Evolutionary conservation across 1,284 basidiomycete genomes (phyloP).

Genomic region (Moesziomyces parantarcticus): DNA sequence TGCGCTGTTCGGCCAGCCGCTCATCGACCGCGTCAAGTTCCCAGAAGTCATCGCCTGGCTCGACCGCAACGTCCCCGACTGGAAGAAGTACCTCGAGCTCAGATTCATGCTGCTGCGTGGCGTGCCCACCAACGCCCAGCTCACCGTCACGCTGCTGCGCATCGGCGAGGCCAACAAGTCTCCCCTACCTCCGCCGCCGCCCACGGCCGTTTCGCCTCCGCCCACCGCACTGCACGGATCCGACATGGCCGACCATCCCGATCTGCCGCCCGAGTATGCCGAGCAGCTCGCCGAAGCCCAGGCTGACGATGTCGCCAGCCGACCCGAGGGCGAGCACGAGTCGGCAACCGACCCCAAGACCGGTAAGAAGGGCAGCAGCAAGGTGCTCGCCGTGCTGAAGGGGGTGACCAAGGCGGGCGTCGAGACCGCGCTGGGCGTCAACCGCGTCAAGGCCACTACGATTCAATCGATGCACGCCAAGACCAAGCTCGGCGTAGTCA

Average conservation of each 20-base stretch:
- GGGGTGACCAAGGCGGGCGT: slow-evolving; percentile 60
- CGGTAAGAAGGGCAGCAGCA: slow-evolving; percentile 45
- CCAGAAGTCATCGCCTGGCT: slow-evolving; percentile 67
- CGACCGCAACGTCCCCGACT: slow-evolving; percentile 71
- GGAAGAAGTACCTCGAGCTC: slow-evolving; percentile 68
- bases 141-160: slow-evolving; percentile 72
- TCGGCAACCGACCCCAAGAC: slow-evolving; percentile 39
- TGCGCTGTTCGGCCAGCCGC: slow-evolving; percentile 72
- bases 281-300: slow-evolving; percentile 54
- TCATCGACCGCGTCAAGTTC: slow-evolving; percentile 68
- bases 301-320: slow-evolving; percentile 39
- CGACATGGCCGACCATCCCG: slow-evolving; percentile 42
- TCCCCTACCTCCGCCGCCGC: slow-evolving; percentile 71
- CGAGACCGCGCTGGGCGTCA: slow-evolving; percentile 62
- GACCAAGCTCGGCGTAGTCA: slow-evolving; percentile 62
- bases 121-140: slow-evolving; percentile 74
- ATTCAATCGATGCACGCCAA: slow-evolving; percentile 60
- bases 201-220: slow-evolving; percentile 51
- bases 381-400: slow-evolving; percentile 58
- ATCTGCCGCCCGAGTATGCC: slow-evolving; percentile 57
- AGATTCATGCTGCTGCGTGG: slow-evolving; percentile 70
- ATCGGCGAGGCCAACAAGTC: slow-evolving; percentile 71
- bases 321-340: slow-evolving; percentile 45
- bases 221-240: slow-evolving; percentile 35
- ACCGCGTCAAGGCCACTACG: slow-evolving; percentile 64